A percentile compares a stretch with the other conserved stretches of the same genome.
Conservation (phyloP, 306 rosid genomes). For the Delonix regia region DNA sequence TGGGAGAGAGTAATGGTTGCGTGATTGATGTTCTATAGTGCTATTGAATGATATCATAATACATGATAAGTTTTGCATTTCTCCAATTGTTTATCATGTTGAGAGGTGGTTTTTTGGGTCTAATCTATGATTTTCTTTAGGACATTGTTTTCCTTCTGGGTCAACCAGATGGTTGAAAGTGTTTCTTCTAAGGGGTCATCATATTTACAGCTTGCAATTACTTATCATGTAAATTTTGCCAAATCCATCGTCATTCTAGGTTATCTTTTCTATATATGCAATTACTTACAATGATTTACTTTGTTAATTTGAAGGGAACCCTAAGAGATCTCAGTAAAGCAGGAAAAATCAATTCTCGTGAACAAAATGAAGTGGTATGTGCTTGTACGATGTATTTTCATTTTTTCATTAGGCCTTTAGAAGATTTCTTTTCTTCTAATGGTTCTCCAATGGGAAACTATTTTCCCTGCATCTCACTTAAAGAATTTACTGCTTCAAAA, state of each 20-base stretch:
- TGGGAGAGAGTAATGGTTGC: background rate
- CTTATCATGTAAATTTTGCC: background rate
- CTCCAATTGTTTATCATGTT: slow-evolving; percentile 12
- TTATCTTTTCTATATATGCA: background rate
- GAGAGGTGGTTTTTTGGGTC: background rate
- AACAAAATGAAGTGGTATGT: slow-evolving; percentile 57
- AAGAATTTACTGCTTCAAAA: too few species aligned
- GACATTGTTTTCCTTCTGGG: background rate
- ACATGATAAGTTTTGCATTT: background rate
- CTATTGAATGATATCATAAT: background rate
- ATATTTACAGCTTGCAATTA: background rate
- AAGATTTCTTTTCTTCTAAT: background rate
- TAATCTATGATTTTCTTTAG: background rate
- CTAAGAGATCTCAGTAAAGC: slow-evolving; percentile 73
- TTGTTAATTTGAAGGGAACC: slow-evolving; percentile 62
- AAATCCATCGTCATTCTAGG: background rate
- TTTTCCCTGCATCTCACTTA: background rate
- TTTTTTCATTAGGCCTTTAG: background rate
- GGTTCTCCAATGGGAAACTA: background rate
- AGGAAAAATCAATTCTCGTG: slow-evolving; percentile 49
- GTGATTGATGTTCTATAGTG: background rate
- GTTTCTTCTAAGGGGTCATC: slow-evolving; percentile 13
- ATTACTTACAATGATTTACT: slow-evolving; percentile 33
- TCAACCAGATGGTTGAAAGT: slow-evolving; percentile 19
- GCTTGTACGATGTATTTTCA: slow-evolving; percentile 1